These are phyloP conservation scores for Dothistroma pini DNA, from an alignment of 2,329 filamentous ascomycete genomes.

Conservation along the genomic window DNA sequence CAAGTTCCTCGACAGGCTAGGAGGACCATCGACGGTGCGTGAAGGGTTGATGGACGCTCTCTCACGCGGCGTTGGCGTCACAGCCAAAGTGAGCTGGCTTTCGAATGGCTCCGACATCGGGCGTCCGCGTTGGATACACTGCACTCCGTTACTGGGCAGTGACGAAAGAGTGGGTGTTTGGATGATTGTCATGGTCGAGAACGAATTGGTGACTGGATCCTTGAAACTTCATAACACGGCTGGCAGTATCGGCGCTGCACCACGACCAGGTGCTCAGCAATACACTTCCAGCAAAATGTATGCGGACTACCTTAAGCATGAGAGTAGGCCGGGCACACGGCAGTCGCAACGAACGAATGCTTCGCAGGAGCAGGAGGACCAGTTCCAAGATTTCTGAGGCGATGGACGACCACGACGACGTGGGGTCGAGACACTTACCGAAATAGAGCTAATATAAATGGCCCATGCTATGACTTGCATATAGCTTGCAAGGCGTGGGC, in stretches of 20 bases:
- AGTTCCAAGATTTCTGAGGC: slow-evolving; percentile 32
- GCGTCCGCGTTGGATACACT: slow-evolving; percentile 43
- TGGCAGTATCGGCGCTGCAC: slow-evolving; percentile 8
- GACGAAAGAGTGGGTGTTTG: slow-evolving; percentile 46
- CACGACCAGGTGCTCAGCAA: slow-evolving; percentile 13
- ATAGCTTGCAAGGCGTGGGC: not conserved
- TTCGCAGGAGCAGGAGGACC: slow-evolving; percentile 23
- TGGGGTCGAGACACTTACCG: not conserved
- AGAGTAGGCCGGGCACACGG: slow-evolving; percentile 23
- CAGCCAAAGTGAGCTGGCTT: slow-evolving; percentile 44
- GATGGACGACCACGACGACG: not conserved
- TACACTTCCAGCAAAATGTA: slow-evolving; percentile 35
- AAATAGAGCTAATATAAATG: not conserved
- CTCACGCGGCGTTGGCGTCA: slow-evolving; percentile 38
- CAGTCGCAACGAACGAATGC: slow-evolving; percentile 12
- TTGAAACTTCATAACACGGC: slow-evolving; percentile 17
- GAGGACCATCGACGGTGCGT: slow-evolving; percentile 37
- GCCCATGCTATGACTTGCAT: not conserved
- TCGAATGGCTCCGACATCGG: slow-evolving; percentile 15
- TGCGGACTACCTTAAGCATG: slow-evolving; percentile 35
- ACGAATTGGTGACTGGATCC: slow-evolving; percentile 33
- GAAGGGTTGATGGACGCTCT: slow-evolving; percentile 41
- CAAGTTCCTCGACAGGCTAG: slow-evolving; percentile 43
- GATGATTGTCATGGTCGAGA: slow-evolving; percentile 47
- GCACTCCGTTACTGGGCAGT: slow-evolving; percentile 42